Conservation (phyloP, 345 rosid species). For the Trapa bicornis region DNA sequence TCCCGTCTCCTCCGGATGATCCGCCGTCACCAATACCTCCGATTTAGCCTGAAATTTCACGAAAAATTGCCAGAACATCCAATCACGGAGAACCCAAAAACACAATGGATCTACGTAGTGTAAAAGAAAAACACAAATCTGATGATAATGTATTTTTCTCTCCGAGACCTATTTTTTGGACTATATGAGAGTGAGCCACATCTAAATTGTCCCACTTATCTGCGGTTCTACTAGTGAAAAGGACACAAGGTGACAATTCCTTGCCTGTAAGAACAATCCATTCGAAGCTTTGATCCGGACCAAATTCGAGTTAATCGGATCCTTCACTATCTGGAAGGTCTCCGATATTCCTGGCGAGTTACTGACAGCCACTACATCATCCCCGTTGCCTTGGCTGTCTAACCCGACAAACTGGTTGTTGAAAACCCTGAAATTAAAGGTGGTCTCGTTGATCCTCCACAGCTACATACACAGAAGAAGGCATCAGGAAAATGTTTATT, state of each 20-base stretch:
- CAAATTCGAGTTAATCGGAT: conserved; percentile 15
- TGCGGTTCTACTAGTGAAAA: not conserved
- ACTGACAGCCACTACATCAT: conserved; percentile 24
- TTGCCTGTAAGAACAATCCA: conserved; percentile 41
- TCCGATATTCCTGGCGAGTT: conserved; percentile 14
- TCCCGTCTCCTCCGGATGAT: conserved; percentile 17
- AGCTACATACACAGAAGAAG: conserved; percentile 15
- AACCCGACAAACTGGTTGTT: conserved; percentile 35
- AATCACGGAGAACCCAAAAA: not conserved
- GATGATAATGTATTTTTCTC: too few relatives aligned
- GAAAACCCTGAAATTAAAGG: conserved; percentile 37
- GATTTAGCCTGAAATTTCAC: conserved; percentile 24
- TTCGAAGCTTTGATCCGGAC: conserved; percentile 44
- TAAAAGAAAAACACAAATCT: too few relatives aligned
- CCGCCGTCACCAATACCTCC: conserved; percentile 42
- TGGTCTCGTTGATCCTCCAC: conserved; percentile 43
- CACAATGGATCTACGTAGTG: not conserved
- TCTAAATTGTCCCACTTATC: too few relatives aligned
- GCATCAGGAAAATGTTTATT: not conserved
- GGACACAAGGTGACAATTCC: not conserved
- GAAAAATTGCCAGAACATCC: not conserved
- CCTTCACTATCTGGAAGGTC: conserved; percentile 36
- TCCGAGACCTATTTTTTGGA: too few relatives aligned
- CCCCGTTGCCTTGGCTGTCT: conserved; percentile 17
- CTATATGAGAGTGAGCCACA: too few relatives aligned